phyloP scores from a whole-genome alignment of 1,284 basidiomycete genomes.

The Ganoderma boninense region DNA sequence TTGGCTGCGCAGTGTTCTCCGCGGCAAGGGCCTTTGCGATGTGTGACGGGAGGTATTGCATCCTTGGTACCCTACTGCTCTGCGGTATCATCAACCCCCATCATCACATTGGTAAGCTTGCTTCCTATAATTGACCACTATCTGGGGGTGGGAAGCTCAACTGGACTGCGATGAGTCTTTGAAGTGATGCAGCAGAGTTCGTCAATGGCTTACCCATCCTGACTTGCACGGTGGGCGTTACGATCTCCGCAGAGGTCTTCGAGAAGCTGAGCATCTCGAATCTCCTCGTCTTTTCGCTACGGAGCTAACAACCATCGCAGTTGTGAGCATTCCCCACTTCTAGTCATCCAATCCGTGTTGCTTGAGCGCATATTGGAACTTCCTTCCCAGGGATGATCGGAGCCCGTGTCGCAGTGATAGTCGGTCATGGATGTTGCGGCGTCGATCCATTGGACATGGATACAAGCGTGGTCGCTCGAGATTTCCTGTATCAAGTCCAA shows the following conservation, averaged over 20 bases:
- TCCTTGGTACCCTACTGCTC: constrained; percentile 1
- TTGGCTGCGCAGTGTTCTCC: constrained; percentile 17
- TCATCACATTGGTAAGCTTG: constrained; percentile 15
- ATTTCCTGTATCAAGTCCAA: constrained; percentile 2
- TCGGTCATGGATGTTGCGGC: constrained; percentile 15
- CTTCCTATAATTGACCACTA: not conserved
- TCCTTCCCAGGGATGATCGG: not conserved
- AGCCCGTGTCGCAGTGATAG: not conserved
- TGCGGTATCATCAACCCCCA: constrained; percentile 19
- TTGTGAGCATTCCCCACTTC: not conserved
- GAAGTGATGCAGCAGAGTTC: not conserved
- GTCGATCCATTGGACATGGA: constrained; percentile 17
- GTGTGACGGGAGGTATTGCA: constrained; percentile 6
- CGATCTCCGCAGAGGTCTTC: not conserved
- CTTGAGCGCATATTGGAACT: not conserved
- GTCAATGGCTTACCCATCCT: not conserved
- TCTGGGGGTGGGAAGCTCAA: constrained; percentile 2
- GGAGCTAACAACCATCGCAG: not conserved
- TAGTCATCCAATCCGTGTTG: not conserved
- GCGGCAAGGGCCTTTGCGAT: constrained; percentile 19
- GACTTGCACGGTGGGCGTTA: not conserved
- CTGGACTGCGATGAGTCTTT: not conserved
- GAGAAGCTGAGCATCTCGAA: constrained; percentile 2
- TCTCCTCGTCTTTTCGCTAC: not conserved
- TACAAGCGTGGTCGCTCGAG: constrained; percentile 12